Evolutionary conservation across 2,329 filamentous ascomycete species (phyloP).

Genomic region (Esteya vermicola): DNA sequence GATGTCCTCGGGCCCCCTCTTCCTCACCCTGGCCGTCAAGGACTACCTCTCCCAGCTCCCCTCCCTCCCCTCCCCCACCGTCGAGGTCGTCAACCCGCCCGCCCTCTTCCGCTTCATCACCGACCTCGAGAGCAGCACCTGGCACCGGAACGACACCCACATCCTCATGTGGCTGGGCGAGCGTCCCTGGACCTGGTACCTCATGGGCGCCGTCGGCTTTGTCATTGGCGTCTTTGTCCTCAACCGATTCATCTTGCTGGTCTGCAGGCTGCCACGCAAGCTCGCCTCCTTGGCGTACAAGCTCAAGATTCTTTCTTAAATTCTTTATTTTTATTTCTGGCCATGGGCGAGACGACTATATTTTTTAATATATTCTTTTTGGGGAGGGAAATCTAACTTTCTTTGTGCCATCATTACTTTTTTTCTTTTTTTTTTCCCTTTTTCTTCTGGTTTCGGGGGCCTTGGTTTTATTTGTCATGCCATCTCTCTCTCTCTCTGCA

Average conservation of each 20-base stretch:
- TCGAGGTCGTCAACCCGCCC: slow-evolving; percentile 17
- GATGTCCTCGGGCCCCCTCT: slow-evolving; percentile 64
- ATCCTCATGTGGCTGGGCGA: slow-evolving; percentile 32
- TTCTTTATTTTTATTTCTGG: not conserved
- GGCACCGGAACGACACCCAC: slow-evolving; percentile 31
- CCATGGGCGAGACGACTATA: too few relatives aligned
- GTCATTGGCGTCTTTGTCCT: slow-evolving; percentile 10
- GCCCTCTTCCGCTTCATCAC: slow-evolving; percentile 16
- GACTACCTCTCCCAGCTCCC: slow-evolving; percentile 47
- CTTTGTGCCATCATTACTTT: too few relatives aligned
- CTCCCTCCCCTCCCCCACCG: slow-evolving; percentile 12
- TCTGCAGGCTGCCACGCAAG: not conserved
- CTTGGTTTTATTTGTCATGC: not conserved
- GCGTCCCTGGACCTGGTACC: slow-evolving; percentile 19
- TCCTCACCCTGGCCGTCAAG: slow-evolving; percentile 62
- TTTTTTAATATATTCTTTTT: too few relatives aligned
- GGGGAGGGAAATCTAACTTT: too few relatives aligned
- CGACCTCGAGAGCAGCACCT: slow-evolving; percentile 20
- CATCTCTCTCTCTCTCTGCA: too few relatives aligned
- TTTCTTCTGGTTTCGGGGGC: not conserved
- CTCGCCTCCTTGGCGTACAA: not conserved
- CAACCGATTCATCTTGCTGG: slow-evolving; percentile 7
- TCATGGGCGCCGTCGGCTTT: slow-evolving; percentile 15
- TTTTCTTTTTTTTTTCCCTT: not conserved
- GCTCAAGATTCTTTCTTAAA: not conserved